Evolutionary conservation across 2,329 filamentous ascomycete genomes (phyloP).

Genomic region (Fusarium torulosum): DNA sequence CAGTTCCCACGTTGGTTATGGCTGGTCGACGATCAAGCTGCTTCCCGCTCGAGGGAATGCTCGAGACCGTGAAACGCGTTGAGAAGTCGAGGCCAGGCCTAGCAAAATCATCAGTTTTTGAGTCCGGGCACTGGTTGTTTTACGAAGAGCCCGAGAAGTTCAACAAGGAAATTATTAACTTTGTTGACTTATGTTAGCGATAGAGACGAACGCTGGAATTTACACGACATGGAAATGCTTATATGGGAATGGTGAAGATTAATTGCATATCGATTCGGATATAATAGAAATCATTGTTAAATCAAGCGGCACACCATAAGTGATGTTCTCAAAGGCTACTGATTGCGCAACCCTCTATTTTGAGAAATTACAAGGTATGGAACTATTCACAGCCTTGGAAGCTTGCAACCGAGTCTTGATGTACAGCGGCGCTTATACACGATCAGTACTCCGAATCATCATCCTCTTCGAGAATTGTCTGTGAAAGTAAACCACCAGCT

Average conservation of each 20-base stretch:
- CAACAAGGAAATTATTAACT: conserved; percentile 44
- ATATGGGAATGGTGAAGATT: conserved; percentile 15
- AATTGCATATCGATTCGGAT: conserved; percentile 25
- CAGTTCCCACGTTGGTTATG: conserved; percentile 46
- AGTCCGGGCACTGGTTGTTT: conserved; percentile 48
- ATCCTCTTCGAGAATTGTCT: conserved; percentile 80
- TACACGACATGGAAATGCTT: background rate
- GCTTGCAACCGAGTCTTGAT: conserved; percentile 4
- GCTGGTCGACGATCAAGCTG: conserved; percentile 45
- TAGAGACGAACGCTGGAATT: background rate
- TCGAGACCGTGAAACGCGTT: conserved; percentile 45
- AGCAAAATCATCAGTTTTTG: conserved; percentile 41
- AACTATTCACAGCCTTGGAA: conserved; percentile 17
- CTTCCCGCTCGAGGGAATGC: conserved; percentile 47
- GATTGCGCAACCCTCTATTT: conserved; percentile 9
- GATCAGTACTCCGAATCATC: conserved; percentile 64
- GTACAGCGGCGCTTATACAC: conserved; percentile 1
- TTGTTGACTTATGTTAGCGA: conserved; percentile 33
- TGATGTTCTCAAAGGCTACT: conserved; percentile 5
- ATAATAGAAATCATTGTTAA: conserved; percentile 25
- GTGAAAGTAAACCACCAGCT: conserved; percentile 66
- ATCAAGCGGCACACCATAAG: conserved; percentile 20
- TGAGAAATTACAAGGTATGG: conserved; percentile 23
- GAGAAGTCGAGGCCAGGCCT: conserved; percentile 38
- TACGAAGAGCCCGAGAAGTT: conserved; percentile 47